Conservation (phyloP, 306 rosid species). For the Medicago ruthenica region DNA sequence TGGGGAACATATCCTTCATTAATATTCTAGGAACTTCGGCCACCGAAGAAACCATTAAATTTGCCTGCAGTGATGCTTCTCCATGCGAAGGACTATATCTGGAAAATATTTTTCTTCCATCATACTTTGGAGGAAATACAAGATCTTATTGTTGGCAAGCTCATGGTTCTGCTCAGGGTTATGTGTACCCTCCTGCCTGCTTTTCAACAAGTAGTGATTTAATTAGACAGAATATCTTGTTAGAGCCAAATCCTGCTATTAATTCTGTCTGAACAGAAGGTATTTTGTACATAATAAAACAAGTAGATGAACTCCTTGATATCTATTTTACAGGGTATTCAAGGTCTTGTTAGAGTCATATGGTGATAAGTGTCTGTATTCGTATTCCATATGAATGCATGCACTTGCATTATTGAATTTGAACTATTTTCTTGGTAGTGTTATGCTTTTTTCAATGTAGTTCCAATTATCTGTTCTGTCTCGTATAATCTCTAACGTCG, state of each 20-base stretch:
- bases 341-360: too few species aligned
- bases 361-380: slow-evolving; percentile 14
- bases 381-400: slow-evolving; percentile 13
- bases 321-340: slow-evolving; percentile 3
- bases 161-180: slow-evolving; percentile 65
- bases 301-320: not conserved
- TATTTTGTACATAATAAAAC: not conserved
- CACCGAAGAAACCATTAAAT: slow-evolving; percentile 70
- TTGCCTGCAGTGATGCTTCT: slow-evolving; percentile 73
- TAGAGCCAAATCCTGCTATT: slow-evolving; percentile 44
- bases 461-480: slow-evolving; percentile 15
- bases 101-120: slow-evolving; percentile 63
- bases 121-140: slow-evolving; percentile 47
- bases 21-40: slow-evolving; percentile 82
- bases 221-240: slow-evolving; percentile 48
- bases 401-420: not conserved
- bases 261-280: slow-evolving; percentile 40
- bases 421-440: not conserved
- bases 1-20: slow-evolving; percentile 69
- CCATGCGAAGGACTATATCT: slow-evolving; percentile 74
- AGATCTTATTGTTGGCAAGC: slow-evolving; percentile 83
- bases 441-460: not conserved
- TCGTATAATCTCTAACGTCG: not conserved
- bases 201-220: slow-evolving; percentile 48
- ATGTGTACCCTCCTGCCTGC: slow-evolving; percentile 64